A percentile compares a stretch with the other conserved stretches of the same genome.
Evolutionary conservation across 768 basidiomycete genomes (phyloP).

Genomic region (Baorangia bicolor): DNA sequence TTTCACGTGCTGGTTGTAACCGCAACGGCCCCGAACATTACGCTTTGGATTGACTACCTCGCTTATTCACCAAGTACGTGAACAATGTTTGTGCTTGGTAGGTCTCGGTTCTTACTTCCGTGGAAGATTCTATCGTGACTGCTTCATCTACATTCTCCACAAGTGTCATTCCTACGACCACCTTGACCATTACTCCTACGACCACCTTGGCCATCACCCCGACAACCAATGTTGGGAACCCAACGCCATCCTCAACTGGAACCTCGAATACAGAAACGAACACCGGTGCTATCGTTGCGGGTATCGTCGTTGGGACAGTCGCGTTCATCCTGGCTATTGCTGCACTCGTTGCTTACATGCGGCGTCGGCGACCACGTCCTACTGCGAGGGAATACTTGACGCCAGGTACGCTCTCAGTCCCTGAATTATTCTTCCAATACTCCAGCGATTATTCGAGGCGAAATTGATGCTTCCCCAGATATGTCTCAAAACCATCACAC

Average conservation of each 20-base stretch:
- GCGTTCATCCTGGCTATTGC: not conserved
- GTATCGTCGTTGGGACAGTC: not conserved
- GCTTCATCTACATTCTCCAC: not conserved
- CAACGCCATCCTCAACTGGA: not conserved
- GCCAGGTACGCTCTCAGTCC: not conserved
- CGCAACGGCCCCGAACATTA: not conserved
- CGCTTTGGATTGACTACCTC: not conserved
- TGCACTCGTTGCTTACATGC: not conserved
- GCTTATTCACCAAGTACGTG: not conserved
- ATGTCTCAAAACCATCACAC: not conserved
- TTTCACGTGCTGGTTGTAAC: not conserved
- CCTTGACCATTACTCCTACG: not conserved
- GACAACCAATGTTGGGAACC: not conserved
- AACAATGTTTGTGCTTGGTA: not conserved
- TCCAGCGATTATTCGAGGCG: not conserved
- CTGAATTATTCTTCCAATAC: not conserved
- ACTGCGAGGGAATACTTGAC: not conserved
- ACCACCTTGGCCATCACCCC: not conserved
- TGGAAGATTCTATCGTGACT: not conserved
- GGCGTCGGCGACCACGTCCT: not conserved
- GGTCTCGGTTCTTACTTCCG: not conserved
- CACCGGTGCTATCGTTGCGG: not conserved
- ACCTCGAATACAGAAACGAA: not conserved
- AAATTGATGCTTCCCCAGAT: not conserved
- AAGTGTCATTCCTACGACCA: not conserved